Conservation (phyloP, 768 basidiomycete genomes). For the Pleurotus citrinopileatus region DNA sequence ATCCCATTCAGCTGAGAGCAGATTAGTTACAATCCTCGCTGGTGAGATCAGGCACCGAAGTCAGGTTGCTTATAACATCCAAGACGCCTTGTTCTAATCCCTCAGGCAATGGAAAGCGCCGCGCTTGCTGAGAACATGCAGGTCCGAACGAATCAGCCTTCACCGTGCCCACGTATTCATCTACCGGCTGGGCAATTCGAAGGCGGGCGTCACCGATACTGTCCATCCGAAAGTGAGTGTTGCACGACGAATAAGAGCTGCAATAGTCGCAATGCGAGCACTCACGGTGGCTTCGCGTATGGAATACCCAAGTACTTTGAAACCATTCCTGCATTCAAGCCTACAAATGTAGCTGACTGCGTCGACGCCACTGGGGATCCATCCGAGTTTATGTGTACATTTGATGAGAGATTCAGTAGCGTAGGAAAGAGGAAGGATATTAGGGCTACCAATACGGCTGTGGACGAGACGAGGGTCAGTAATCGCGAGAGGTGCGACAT, state of each 20-base stretch:
- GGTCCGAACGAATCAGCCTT: constrained; percentile 39
- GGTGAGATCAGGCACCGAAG: constrained; percentile 24
- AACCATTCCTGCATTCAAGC: constrained; percentile 25
- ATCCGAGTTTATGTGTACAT: no score
- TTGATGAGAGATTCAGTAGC: no score
- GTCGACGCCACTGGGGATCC: not conserved
- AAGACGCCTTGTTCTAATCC: constrained; percentile 30
- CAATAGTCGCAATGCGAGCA: not conserved
- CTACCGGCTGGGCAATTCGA: constrained; percentile 35
- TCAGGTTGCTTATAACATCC: constrained; percentile 30
- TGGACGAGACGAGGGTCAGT: no score
- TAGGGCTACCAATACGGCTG: no score
- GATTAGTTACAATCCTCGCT: constrained; percentile 45
- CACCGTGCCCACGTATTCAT: constrained; percentile 31
- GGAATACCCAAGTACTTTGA: constrained; percentile 35
- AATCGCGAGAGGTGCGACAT: no score
- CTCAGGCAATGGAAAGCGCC: constrained; percentile 24
- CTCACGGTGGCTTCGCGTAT: constrained; percentile 36
- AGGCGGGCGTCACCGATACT: constrained; percentile 39
- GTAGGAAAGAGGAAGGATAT: no score
- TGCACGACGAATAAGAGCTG: no score
- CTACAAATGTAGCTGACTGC: constrained; percentile 41
- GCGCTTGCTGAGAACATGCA: constrained; percentile 44
- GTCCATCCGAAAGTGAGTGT: not conserved
- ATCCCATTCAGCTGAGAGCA: not conserved